A percentile compares a stretch with the other conserved stretches of the same genome.
Conservation (phyloP, 1,139 yeast genomes). For the Debaryomyces fabryi region DNA sequence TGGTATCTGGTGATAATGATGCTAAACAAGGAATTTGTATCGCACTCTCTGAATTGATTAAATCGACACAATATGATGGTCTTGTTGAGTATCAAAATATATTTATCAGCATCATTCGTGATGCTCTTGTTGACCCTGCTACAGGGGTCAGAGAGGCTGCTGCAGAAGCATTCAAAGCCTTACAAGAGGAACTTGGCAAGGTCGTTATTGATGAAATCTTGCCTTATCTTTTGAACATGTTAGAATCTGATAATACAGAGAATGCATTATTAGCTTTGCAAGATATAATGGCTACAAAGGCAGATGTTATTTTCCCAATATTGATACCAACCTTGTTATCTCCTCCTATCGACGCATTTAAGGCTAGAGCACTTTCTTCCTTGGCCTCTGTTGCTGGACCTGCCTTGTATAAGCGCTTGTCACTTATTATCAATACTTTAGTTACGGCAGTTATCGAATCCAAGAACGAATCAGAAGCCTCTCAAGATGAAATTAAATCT, state of each 20-base stretch:
- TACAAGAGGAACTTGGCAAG: conserved; percentile 82
- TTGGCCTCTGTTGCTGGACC: conserved; percentile 90
- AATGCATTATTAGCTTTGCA: conserved; percentile 85
- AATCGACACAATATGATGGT: conserved; percentile 67
- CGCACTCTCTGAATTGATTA: conserved; percentile 84
- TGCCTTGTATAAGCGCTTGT: conserved; percentile 73
- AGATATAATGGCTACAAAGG: conserved; percentile 89
- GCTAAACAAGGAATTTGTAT: conserved; percentile 96
- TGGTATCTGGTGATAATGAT: conserved; percentile 66
- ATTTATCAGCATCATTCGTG: conserved; percentile 75
- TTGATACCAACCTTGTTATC: conserved; percentile 81
- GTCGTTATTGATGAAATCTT: conserved; percentile 85
- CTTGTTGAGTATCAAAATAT: conserved; percentile 66
- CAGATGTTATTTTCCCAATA: conserved; percentile 92
- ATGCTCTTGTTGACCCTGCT: conserved; percentile 75
- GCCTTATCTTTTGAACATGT: conserved; percentile 76
- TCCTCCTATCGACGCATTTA: conserved; percentile 81
- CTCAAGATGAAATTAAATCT: conserved; percentile 43
- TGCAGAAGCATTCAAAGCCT: conserved; percentile 84
- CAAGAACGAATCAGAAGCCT: conserved; percentile 36
- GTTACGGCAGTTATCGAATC: conserved; percentile 59
- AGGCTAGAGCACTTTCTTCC: conserved; percentile 85
- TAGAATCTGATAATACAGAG: conserved; percentile 68
- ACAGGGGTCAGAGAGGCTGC: conserved; percentile 85
- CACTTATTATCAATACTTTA: conserved; percentile 71